These are phyloP conservation scores for Eucalyptus guilfoylei DNA, from an alignment of 345 rosid genomes.

Conservation along the genomic window DNA sequence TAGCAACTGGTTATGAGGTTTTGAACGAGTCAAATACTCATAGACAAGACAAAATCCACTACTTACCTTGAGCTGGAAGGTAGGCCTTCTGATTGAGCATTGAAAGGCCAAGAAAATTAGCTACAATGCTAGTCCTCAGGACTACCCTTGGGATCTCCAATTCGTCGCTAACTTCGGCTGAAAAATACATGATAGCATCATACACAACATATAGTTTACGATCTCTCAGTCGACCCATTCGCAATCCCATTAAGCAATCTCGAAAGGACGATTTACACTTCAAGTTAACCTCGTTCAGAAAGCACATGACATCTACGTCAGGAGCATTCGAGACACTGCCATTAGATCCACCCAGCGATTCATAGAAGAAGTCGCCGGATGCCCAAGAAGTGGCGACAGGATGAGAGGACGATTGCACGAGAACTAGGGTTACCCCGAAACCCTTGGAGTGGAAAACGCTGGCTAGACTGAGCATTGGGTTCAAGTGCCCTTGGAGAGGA, in stretches of 20 bases:
- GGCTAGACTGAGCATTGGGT: slow-evolving; percentile 7
- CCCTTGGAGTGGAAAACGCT: neutral
- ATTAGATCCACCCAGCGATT: neutral
- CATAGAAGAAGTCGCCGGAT: neutral
- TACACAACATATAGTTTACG: neutral
- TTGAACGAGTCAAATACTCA: neutral
- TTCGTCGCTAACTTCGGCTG: neutral
- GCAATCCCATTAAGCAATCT: neutral
- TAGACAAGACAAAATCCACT: neutral
- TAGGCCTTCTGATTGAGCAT: neutral
- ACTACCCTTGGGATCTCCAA: neutral
- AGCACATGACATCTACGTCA: neutral
- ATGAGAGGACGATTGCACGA: neutral
- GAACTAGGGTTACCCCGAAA: neutral
- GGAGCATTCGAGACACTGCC: too few relatives aligned
- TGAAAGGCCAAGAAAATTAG: neutral
- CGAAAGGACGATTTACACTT: neutral
- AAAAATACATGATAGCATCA: neutral
- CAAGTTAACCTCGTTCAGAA: neutral
- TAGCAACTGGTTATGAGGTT: neutral
- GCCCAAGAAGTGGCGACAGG: neutral
- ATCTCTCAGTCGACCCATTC: neutral
- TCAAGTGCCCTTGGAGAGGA: slow-evolving; percentile 2
- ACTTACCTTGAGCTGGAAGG: neutral
- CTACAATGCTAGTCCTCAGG: neutral